phyloP scores from a whole-genome alignment of 805 yeast genomes.

The Vanderwaltozyma tropicalis region DNA sequence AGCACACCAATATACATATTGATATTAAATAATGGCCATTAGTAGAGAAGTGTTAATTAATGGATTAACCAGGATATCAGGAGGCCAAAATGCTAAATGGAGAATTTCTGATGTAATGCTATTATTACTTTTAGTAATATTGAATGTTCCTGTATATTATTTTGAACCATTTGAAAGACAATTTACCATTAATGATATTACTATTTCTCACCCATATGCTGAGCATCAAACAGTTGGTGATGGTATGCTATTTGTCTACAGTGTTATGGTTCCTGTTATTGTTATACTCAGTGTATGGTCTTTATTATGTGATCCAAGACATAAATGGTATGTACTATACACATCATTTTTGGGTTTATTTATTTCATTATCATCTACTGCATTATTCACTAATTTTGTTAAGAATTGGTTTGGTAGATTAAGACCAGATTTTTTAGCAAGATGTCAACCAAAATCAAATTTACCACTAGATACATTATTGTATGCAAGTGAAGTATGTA shows the following conservation, averaged over 20 bases:
- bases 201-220: slow-evolving; percentile 76
- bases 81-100: slow-evolving; percentile 26
- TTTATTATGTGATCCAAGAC: slow-evolving; percentile 34
- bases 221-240: slow-evolving; percentile 60
- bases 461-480: slow-evolving; percentile 49
- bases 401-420: slow-evolving; percentile 84
- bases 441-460: slow-evolving; percentile 61
- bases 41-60: neutral
- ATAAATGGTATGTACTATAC: slow-evolving; percentile 50
- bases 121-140: slow-evolving; percentile 22
- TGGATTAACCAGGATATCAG: neutral
- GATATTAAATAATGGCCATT: neutral
- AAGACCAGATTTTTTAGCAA: slow-evolving; percentile 82
- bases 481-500: slow-evolving; percentile 55
- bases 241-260: slow-evolving; percentile 41
- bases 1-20: no score
- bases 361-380: slow-evolving; percentile 48
- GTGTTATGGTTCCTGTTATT: slow-evolving; percentile 40
- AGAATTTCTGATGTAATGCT: slow-evolving; percentile 30
- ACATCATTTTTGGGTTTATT: slow-evolving; percentile 57
- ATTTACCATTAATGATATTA: slow-evolving; percentile 62
- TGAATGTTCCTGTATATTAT: slow-evolving; percentile 27
- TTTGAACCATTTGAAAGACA: slow-evolving; percentile 65
- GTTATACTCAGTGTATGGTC: slow-evolving; percentile 30
- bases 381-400: slow-evolving; percentile 57